Conservation (phyloP, 192 early-diverging fungal genomes). For the Gamsiella multidivaricata region DNA sequence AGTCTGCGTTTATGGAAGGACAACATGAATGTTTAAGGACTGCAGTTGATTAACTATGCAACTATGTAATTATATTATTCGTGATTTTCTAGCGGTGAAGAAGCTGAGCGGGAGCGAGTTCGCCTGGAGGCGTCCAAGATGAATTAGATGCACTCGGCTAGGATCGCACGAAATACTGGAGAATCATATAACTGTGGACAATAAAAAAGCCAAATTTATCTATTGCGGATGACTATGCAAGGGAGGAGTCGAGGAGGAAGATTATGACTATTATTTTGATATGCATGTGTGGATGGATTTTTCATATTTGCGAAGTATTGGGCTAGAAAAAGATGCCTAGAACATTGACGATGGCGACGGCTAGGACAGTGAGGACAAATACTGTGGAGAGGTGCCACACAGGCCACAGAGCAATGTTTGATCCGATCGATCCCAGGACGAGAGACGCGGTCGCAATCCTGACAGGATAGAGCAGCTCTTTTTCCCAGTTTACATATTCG, state of each 20-base stretch:
- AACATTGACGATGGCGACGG: conserved; percentile 32
- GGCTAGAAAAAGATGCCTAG: conserved; percentile 34
- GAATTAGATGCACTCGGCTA: conserved; percentile 40
- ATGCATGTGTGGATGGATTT: too few relatives aligned
- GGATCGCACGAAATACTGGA: too few relatives aligned
- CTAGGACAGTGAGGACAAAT: conserved; percentile 24
- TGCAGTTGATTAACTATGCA: not conserved
- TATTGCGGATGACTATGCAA: not conserved
- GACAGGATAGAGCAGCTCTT: conserved; percentile 37
- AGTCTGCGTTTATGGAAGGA: not conserved
- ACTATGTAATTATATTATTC: not conserved
- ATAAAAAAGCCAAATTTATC: not conserved
- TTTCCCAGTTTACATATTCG: conserved; percentile 46
- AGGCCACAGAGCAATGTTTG: conserved; percentile 39
- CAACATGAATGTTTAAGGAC: not conserved
- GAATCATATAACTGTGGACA: too few relatives aligned
- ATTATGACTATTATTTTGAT: too few relatives aligned
- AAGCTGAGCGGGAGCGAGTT: conserved; percentile 27
- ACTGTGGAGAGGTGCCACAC: conserved; percentile 45
- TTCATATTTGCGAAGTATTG: too few relatives aligned
- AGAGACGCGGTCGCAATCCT: conserved; percentile 25
- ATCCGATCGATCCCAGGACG: conserved; percentile 17
- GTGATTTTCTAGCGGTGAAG: conserved; percentile 16
- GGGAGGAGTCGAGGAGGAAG: too few relatives aligned
- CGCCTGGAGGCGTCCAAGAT: conserved; percentile 50